These are phyloP conservation scores for Beauveria caledonica DNA, from an alignment of 2,329 filamentous ascomycete genomes.

Conservation along the genomic window DNA sequence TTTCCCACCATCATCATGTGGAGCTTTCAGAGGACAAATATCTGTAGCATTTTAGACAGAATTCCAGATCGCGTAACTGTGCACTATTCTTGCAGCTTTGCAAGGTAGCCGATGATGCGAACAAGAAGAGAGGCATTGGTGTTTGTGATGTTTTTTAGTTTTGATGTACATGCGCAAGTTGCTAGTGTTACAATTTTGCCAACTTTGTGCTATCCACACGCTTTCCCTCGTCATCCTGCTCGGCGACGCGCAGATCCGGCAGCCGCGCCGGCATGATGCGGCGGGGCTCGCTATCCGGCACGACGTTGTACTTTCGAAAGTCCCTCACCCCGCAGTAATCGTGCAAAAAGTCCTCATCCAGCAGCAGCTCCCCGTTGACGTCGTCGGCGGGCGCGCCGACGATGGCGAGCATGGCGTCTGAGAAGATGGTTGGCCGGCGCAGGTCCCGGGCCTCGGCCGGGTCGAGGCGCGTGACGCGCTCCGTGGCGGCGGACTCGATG, in stretches of 20 bases:
- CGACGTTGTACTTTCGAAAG: conserved; percentile 65
- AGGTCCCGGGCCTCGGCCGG: conserved; percentile 47
- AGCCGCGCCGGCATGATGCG: conserved; percentile 69
- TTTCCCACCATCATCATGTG: conserved; percentile 13
- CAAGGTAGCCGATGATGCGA: too few relatives aligned
- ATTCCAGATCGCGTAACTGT: background rate
- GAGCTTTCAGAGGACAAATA: conserved; percentile 14
- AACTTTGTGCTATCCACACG: conserved; percentile 55
- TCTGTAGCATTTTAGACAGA: conserved; percentile 1
- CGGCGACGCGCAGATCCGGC: conserved; percentile 62
- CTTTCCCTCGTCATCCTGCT: conserved; percentile 73
- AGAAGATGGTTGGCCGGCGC: conserved; percentile 66
- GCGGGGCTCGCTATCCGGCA: conserved; percentile 54
- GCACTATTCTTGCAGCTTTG: background rate
- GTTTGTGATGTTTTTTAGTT: background rate
- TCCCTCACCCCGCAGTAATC: conserved; percentile 55
- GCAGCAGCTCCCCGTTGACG: conserved; percentile 64
- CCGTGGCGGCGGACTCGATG: conserved; percentile 70
- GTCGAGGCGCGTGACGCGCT: conserved; percentile 37
- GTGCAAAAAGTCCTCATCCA: conserved; percentile 76
- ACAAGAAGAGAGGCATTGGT: too few relatives aligned
- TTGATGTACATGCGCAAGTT: background rate
- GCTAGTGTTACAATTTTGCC: conserved; percentile 28
- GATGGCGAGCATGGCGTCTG: conserved; percentile 69
- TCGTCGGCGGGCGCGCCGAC: conserved; percentile 47